A percentile compares a stretch with the other conserved stretches of the same genome.
Evolutionary conservation across 805 yeast species (phyloP).

Genomic region (Lachancea kluyveri): DNA sequence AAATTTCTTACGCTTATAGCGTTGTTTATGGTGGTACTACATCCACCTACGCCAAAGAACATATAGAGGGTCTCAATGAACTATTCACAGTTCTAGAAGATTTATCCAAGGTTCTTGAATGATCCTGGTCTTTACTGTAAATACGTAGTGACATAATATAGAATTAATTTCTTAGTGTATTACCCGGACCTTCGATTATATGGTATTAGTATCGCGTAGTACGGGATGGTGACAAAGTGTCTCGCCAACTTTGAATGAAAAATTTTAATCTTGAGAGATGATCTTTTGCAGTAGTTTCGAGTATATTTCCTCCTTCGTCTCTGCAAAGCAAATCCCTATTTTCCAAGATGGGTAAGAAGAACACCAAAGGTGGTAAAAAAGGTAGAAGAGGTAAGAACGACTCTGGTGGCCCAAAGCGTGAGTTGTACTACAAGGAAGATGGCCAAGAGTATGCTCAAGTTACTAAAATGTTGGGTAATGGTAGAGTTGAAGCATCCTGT

Average conservation of each 20-base stretch:
- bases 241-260: no score
- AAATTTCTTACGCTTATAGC: conserved; percentile 45
- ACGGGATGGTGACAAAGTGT: no score
- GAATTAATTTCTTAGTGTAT: no score
- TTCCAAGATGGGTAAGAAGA: conserved; percentile 32
- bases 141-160: no score
- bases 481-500: conserved; percentile 91
- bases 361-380: conserved; percentile 72
- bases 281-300: no score
- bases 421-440: conserved; percentile 83
- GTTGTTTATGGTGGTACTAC: conserved; percentile 50
- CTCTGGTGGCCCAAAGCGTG: conserved; percentile 87
- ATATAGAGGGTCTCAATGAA: conserved; percentile 65
- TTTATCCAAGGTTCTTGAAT: no score
- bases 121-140: no score
- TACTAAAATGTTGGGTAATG: conserved; percentile 96
- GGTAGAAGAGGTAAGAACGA: conserved; percentile 98
- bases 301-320: no score
- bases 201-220: no score
- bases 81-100: conserved; percentile 48
- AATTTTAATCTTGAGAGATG: no score
- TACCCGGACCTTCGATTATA: no score
- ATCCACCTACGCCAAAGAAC: conserved; percentile 55
- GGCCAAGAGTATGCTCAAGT: conserved; percentile 99
- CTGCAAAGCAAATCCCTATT: conserved; percentile 1